Conservation (phyloP, 2,329 filamentous ascomycete genomes). For the Curvularia verruculosa region DNA sequence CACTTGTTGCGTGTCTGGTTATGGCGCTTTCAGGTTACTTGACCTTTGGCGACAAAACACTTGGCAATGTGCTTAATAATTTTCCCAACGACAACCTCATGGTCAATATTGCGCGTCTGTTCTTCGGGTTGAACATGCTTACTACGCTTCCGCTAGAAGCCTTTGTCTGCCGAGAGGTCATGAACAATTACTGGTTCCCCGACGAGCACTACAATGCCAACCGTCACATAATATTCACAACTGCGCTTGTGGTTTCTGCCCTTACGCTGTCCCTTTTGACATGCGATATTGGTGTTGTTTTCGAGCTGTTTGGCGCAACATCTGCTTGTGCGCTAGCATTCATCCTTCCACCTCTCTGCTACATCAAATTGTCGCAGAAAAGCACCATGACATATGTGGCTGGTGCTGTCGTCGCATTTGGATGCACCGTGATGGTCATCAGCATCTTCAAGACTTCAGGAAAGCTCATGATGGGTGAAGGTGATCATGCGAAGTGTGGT, state of each 20-base stretch:
- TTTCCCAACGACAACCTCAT: constrained; percentile 88
- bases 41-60: constrained; percentile 87
- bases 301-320: constrained; percentile 94
- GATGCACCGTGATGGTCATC: constrained; percentile 78
- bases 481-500: constrained; percentile 33
- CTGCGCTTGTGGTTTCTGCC: constrained; percentile 76
- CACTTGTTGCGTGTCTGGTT: constrained; percentile 86
- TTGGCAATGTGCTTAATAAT: constrained; percentile 98
- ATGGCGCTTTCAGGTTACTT: constrained; percentile 91
- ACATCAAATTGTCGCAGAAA: constrained; percentile 87
- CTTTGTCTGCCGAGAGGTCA: constrained; percentile 96
- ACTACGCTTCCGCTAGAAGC: constrained; percentile 95
- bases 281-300: constrained; percentile 91
- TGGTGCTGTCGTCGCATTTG: constrained; percentile 77
- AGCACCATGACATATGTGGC: constrained; percentile 76
- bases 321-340: constrained; percentile 94
- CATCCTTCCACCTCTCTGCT: constrained; percentile 92
- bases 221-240: constrained; percentile 86
- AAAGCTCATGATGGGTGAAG: constrained; percentile 34
- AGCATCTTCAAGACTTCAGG: constrained; percentile 41
- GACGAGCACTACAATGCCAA: constrained; percentile 79
- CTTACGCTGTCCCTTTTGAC: constrained; percentile 81
- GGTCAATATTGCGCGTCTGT: constrained; percentile 93
- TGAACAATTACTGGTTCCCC: constrained; percentile 82
- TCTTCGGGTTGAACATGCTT: constrained; percentile 98